Evolutionary conservation across 768 basidiomycete species (phyloP).

Genomic region (Lactarius quietus): DNA sequence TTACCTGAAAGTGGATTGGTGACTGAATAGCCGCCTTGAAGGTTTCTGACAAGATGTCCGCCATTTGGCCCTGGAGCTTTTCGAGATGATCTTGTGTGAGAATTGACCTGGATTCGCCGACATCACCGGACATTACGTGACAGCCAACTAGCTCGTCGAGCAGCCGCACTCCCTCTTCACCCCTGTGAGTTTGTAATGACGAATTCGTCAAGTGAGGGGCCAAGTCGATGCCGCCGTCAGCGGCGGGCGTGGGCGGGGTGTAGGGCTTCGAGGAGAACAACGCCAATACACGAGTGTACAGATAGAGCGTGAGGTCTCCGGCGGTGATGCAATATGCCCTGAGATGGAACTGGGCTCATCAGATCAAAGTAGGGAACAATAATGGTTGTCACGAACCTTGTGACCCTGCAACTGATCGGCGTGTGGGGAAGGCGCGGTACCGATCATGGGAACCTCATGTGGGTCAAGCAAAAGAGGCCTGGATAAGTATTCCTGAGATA

Average conservation of each 20-base stretch:
- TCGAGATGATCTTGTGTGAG: constrained; percentile 42
- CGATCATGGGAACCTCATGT: constrained; percentile 39
- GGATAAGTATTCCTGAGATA: constrained; percentile 74
- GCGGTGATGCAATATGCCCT: constrained; percentile 81
- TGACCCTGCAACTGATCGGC: constrained; percentile 41
- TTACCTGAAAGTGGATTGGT: constrained; percentile 82
- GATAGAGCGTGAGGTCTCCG: constrained; percentile 73
- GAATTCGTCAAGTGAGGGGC: constrained; percentile 88
- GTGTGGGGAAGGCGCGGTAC: constrained; percentile 23
- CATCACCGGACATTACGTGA: constrained; percentile 42
- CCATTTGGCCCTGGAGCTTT: constrained; percentile 58
- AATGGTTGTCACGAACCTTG: constrained; percentile 47
- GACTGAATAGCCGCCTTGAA: constrained; percentile 83
- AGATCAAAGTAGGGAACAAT: not conserved
- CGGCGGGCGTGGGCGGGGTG: constrained; percentile 36
- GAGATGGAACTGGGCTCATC: constrained; percentile 73
- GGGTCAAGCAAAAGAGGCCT: constrained; percentile 79
- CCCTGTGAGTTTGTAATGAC: constrained; percentile 66
- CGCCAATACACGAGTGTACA: constrained; percentile 80
- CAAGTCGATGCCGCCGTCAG: constrained; percentile 47
- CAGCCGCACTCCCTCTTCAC: constrained; percentile 70
- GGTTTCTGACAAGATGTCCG: constrained; percentile 66
- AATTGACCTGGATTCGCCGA: not conserved
- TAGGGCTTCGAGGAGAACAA: constrained; percentile 84
- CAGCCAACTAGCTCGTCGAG: constrained; percentile 77